These are phyloP conservation scores for Combretum micranthum DNA, from an alignment of 345 rosid species.

Conservation along the genomic window DNA sequence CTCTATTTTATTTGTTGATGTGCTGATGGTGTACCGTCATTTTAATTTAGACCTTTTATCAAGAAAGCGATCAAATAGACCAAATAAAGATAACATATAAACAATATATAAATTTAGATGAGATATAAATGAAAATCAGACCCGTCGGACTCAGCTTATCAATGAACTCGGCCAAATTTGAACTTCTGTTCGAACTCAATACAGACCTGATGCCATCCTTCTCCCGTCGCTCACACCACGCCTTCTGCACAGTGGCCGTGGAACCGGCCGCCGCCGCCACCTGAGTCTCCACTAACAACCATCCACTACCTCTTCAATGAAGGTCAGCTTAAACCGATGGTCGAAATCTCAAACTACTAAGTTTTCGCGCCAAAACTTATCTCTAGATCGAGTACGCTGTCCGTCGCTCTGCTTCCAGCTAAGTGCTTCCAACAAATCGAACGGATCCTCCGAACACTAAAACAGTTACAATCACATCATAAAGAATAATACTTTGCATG, in stretches of 20 bases:
- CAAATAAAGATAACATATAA: too few species aligned
- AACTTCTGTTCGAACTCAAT: too few species aligned
- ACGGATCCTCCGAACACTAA: slow-evolving; percentile 60
- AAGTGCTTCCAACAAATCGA: slow-evolving; percentile 39
- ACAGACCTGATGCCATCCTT: slow-evolving; percentile 30
- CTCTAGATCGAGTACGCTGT: slow-evolving; percentile 35
- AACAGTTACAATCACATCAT: slow-evolving; percentile 50
- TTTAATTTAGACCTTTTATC: too few species aligned
- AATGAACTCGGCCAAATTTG: too few species aligned
- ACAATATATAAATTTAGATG: too few species aligned
- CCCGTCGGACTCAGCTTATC: too few species aligned
- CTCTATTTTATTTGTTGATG: too few species aligned
- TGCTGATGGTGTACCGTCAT: too few species aligned
- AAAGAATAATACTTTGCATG: slow-evolving; percentile 51
- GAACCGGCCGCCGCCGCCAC: slow-evolving; percentile 7
- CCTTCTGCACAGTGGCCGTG: slow-evolving; percentile 17
- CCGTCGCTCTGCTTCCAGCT: slow-evolving; percentile 52
- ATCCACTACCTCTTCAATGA: slow-evolving; percentile 30
- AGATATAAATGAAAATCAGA: too few species aligned
- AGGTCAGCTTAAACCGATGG: slow-evolving; percentile 41
- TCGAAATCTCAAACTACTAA: slow-evolving; percentile 53
- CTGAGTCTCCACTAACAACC: slow-evolving; percentile 9
- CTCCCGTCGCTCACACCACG: slow-evolving; percentile 24
- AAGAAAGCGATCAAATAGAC: too few species aligned
- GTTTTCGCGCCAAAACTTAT: slow-evolving; percentile 44